Evolutionary conservation across 768 basidiomycete species (phyloP).

Genomic region (Phanerochaete carnosa): DNA sequence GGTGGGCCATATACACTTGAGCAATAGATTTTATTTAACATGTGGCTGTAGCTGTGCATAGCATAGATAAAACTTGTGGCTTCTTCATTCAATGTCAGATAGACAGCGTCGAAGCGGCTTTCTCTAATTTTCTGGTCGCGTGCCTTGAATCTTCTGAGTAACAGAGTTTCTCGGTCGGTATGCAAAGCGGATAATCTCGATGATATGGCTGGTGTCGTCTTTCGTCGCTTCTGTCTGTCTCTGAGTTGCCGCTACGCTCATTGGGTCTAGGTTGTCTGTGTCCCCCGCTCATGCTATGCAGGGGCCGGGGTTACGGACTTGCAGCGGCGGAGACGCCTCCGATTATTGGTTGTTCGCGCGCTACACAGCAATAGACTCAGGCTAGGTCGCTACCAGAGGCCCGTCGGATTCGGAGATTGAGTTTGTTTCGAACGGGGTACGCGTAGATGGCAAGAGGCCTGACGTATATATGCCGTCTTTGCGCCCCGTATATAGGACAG

Average conservation of each 20-base stretch:
- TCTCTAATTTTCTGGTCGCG: constrained; percentile 1
- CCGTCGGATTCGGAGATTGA: neutral
- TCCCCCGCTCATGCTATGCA: neutral
- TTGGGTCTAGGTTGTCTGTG: neutral
- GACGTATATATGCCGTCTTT: neutral
- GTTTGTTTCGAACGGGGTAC: neutral
- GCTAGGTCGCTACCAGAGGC: neutral
- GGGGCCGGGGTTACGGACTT: neutral
- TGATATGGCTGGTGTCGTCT: no score
- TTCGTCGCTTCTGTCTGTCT: no score
- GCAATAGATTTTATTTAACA: neutral
- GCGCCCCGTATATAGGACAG: neutral
- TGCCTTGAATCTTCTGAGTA: neutral
- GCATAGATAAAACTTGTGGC: constrained; percentile 5
- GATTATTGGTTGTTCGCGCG: neutral
- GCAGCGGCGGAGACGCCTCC: neutral
- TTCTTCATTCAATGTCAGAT: constrained; percentile 1
- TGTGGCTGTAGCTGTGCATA: neutral
- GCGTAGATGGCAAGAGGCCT: neutral
- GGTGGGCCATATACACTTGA: neutral
- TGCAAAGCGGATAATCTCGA: neutral
- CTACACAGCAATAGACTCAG: neutral
- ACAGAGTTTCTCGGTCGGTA: neutral
- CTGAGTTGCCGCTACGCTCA: neutral
- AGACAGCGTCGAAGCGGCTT: constrained; percentile 6